Evolutionary conservation across 2,329 filamentous ascomycete species (phyloP).

Genomic region (Leptographium lundbergii): DNA sequence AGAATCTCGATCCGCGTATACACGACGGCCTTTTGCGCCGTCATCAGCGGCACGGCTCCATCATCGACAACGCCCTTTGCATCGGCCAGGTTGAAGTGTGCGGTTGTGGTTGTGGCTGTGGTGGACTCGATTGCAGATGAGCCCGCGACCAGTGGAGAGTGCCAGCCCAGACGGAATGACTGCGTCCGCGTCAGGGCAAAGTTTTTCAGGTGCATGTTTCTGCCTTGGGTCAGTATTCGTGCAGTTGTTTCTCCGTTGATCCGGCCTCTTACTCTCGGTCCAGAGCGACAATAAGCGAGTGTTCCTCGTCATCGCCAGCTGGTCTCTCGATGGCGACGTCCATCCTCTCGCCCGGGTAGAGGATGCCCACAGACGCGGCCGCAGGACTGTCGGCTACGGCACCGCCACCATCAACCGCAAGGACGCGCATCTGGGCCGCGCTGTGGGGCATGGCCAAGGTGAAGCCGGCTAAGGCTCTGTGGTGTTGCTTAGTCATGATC

Average conservation of each 20-base stretch:
- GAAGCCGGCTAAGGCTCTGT: conserved; percentile 9
- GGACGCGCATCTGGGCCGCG: conserved; percentile 7
- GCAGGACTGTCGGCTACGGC: not conserved
- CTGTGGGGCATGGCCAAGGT: conserved; percentile 8
- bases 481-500: not conserved
- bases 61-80: not conserved
- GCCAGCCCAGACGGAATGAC: not conserved
- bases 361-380: not conserved
- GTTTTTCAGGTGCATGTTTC: conserved; percentile 9
- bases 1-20: conserved; percentile 11
- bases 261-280: conserved; percentile 10
- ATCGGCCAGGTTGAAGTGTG: not conserved
- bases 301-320: not conserved
- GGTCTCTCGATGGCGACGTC: not conserved
- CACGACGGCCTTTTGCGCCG: conserved; percentile 1
- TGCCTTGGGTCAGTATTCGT: not conserved
- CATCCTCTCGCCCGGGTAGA: conserved; percentile 6
- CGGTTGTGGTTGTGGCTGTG: not conserved
- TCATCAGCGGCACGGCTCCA: not conserved
- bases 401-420: conserved; percentile 11
- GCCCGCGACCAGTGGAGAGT: not conserved
- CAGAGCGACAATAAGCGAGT: conserved; percentile 2
- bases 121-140: not conserved
- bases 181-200: conserved; percentile 6
- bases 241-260: not conserved